Base-by-base conservation (phyloP, 2,329 filamentous ascomycete species). In the Botrytis tulipae region DNA sequence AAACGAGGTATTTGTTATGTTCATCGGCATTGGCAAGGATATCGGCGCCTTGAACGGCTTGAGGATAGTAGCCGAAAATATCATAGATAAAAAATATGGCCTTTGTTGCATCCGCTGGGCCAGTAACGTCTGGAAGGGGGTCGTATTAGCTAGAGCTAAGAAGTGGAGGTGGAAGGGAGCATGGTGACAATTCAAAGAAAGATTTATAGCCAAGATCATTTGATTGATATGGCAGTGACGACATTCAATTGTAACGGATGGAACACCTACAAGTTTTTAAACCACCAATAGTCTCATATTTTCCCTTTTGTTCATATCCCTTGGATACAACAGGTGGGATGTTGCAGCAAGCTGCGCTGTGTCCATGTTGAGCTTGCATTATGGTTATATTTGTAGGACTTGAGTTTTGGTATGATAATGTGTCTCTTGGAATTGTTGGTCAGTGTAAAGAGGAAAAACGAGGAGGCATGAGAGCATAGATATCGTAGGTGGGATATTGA, bases 1-100 rank as follows among this genome's bases (percentile, higher is more conserved):
- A 94, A 77, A 97, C 93, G 78, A 90, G 90, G 85, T 97, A 96
- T 80, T 92, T 89, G 82, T 84, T 88, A 83, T 84, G 80, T 35
- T 78, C 69, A 78, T 88, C 85, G 75, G 85, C 84, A 63, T 83
- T 84, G 62, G 88, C 85, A 37, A 92, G 84, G 77, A 89, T 92
- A 78, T 93, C 91, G 75, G 90, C 89, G 37, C 91, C 91, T 81
- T 93, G 91, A 18, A 92, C 76, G 4, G 91, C 90, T 82, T 93
- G 91, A 37, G 88, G 87, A 79, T 88, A 92, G 86, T 91, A 90
- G 78, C 91, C 90, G 79, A 92, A 92, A 81, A 92, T 91, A 82
- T 93, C 91, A 62, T 71, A 79, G 80, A 92, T 86, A 75, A 86
- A 82, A 73, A 93, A 82, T 73, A 93, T 85, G 70, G 87, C 91